Conservation (phyloP, 2,329 filamentous ascomycete genomes). For the Thelonectria rubi region DNA sequence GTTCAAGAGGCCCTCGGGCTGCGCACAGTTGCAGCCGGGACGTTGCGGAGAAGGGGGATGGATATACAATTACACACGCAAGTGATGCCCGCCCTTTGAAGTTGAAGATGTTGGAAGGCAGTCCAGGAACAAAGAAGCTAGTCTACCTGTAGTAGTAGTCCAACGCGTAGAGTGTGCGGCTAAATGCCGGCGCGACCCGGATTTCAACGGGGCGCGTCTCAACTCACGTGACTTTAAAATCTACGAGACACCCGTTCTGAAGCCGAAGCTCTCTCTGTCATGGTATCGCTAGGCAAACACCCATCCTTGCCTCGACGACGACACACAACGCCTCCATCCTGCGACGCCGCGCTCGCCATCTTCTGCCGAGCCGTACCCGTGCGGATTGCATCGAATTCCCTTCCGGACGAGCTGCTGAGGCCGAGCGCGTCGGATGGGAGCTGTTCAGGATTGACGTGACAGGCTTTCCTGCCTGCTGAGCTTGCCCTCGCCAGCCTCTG, state of each 20-base stretch:
- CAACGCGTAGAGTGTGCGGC: constrained; percentile 36
- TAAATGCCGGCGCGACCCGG: constrained; percentile 38
- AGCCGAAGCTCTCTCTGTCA: constrained; percentile 45
- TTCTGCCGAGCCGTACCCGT: constrained; percentile 19
- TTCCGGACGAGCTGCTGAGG: constrained; percentile 31
- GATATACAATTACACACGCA: constrained; percentile 18
- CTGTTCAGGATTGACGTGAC: constrained; percentile 54
- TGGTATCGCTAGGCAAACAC: constrained; percentile 39
- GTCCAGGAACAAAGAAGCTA: background rate
- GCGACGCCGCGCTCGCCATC: constrained; percentile 28
- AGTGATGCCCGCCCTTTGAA: background rate
- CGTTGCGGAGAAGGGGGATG: constrained; percentile 18
- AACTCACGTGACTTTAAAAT: constrained; percentile 56
- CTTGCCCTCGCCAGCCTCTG: constrained; percentile 37
- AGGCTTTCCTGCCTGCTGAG: constrained; percentile 61
- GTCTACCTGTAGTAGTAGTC: background rate
- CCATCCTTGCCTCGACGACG: constrained; percentile 37
- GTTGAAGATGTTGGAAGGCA: background rate
- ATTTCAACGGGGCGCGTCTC: constrained; percentile 28
- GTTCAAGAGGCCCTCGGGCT: constrained; percentile 19
- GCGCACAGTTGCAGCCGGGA: constrained; percentile 18
- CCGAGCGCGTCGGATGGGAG: constrained; percentile 57
- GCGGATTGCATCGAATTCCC: constrained; percentile 19
- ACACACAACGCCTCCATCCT: constrained; percentile 36
- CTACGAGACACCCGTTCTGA: constrained; percentile 48